Evolutionary conservation across 176 grass and related monocot genomes (phyloP), one percentile per base, ranked within the genome.

Genomic region (Urochloa ruziziensis): DNA sequence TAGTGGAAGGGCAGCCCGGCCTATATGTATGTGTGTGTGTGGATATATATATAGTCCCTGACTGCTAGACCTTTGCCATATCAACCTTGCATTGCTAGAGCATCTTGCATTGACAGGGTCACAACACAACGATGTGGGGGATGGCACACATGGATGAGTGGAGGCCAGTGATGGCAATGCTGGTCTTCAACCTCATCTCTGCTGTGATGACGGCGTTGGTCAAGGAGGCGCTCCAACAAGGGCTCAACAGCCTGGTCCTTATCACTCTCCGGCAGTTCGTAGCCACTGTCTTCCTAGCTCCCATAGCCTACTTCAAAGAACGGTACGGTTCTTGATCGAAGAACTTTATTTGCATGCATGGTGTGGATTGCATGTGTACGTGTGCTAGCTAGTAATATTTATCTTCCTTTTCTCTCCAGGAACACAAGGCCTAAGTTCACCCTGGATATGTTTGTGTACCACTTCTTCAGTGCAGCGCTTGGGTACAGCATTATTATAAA

Each of bases 361-460:
- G 12, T 18, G n/a, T 1, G 34, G 30, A 57, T 56, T 8, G 4
- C 21, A 5, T 79, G 44, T 1, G n/a, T n/a, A n/a, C n/a, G n/a
- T n/a, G n/a, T n/a, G n/a, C n/a, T n/a, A n/a, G n/a, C n/a, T n/a
- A n/a, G n/a, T n/a, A n/a, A n/a, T 54, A 2, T 51, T 12, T 73
- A 5, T 3, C 4, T 35, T 16, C 21, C 64, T 57, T 5, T 34
- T 72, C 17, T 1, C 42, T 86, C 33, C 82, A 94, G 95, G 88
- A 94, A 86, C 84, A 88, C 75, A 63, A 93, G 95, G 77, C 95
- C 95, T 27, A 97, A 90, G 78, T 18, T 97, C 28, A 97, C 90
- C 23, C 0, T 10, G 10, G 88, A 94, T 80, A 94, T 93, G 36
- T 83, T 89, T 29, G 70, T 74, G 6, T 97, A 97, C 82, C 78